Evolutionary conservation across 768 basidiomycete genomes (phyloP).

Genomic region (Lyophyllum shimeji): DNA sequence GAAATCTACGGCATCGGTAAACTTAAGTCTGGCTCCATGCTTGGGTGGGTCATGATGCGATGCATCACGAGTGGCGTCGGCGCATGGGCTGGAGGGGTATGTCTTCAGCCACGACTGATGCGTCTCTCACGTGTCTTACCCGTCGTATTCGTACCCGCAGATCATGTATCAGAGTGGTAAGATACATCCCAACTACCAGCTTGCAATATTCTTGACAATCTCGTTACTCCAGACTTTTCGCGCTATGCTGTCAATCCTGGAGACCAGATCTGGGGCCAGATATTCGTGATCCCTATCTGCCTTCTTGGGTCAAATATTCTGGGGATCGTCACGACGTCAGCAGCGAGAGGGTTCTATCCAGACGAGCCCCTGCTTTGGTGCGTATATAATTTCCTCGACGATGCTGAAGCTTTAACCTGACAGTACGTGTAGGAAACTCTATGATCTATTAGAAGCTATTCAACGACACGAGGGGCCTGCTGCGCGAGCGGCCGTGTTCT

Average conservation of each 20-base stretch:
- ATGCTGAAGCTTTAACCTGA: background rate
- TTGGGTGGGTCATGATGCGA: conserved; percentile 31
- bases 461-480: conserved; percentile 25
- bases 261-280: conserved; percentile 30
- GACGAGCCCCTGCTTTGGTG: conserved; percentile 29
- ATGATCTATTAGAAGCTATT: conserved; percentile 29
- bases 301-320: conserved; percentile 29
- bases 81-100: conserved; percentile 29
- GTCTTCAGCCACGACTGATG: no score
- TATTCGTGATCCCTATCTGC: conserved; percentile 29
- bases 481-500: conserved; percentile 31
- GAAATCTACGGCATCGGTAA: conserved; percentile 21
- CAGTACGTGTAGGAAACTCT: conserved; percentile 23
- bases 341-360: conserved; percentile 27
- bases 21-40: conserved; percentile 18
- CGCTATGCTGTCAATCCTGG: conserved; percentile 29
- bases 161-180: conserved; percentile 11
- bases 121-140: background rate
- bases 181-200: background rate
- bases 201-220: background rate
- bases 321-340: conserved; percentile 28
- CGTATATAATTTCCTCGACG: background rate
- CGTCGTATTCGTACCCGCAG: background rate
- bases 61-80: conserved; percentile 30
- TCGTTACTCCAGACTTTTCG: conserved; percentile 25